phyloP scores from a whole-genome alignment of 2,329 filamentous ascomycete species.

The Neonectria punicea region DNA sequence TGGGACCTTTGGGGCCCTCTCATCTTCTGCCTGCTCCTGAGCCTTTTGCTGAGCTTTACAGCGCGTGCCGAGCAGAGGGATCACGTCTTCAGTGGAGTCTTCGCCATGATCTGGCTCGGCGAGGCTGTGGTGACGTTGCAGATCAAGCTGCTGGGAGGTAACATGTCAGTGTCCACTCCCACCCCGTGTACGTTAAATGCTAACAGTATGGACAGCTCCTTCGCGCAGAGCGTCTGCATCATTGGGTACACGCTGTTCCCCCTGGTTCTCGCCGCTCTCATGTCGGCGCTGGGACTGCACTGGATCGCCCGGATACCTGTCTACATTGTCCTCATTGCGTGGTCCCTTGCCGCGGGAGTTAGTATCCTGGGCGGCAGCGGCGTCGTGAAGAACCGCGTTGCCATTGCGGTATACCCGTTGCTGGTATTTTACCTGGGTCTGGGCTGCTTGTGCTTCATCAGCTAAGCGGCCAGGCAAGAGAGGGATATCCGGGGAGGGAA shows the following conservation, averaged over 20 bases:
- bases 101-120: constrained; percentile 96
- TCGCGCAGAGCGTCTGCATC: constrained; percentile 96
- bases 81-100: constrained; percentile 93
- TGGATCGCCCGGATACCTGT: constrained; percentile 88
- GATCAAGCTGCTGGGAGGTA: constrained; percentile 95
- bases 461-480: constrained; percentile 59
- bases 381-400: constrained; percentile 93
- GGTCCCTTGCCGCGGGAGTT: constrained; percentile 94
- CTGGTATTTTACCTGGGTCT: constrained; percentile 95
- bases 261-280: constrained; percentile 88
- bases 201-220: constrained; percentile 72
- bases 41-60: constrained; percentile 86
- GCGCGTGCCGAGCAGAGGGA: constrained; percentile 84
- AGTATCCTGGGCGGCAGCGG: constrained; percentile 96
- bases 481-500: too few species aligned
- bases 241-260: constrained; percentile 99
- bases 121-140: constrained; percentile 97
- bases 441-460: constrained; percentile 97
- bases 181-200: constrained; percentile 7
- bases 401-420: constrained; percentile 92
- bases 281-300: constrained; percentile 84
- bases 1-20: constrained; percentile 99
- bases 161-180: constrained; percentile 77
- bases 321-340: constrained; percentile 86
- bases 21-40: constrained; percentile 91